A percentile compares a stretch with the other conserved stretches of the same genome.
Evolutionary conservation across 306 rosid species (phyloP).

Genomic region (Trifolium repens): DNA sequence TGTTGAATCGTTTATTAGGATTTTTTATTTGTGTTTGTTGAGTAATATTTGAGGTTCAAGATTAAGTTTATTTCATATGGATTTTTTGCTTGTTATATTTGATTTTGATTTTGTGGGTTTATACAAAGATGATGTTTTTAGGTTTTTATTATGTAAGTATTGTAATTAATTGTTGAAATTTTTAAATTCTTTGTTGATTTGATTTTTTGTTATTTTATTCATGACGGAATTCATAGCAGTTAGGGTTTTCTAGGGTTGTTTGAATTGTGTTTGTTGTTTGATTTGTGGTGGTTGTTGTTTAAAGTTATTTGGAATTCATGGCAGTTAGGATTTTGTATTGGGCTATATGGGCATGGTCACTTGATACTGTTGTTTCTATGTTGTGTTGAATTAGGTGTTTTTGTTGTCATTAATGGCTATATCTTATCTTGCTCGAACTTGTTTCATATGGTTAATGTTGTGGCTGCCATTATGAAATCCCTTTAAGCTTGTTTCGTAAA

Average conservation of each 20-base stretch:
- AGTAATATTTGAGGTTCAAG: neutral
- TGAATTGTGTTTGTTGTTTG: neutral
- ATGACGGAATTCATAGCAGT: neutral
- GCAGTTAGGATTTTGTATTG: no score
- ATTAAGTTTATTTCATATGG: neutral
- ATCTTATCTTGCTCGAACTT: neutral
- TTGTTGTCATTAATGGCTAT: no score
- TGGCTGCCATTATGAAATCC: neutral
- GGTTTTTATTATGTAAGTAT: no score
- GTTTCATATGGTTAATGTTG: neutral
- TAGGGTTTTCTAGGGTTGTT: neutral
- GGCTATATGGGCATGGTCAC: no score
- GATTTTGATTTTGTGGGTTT: neutral
- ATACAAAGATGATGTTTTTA: no score
- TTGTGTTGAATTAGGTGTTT: no score
- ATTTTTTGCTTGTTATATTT: neutral
- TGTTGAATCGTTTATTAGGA: neutral
- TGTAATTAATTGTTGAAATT: no score
- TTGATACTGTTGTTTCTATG: no score
- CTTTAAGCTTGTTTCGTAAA: neutral
- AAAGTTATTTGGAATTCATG: no score
- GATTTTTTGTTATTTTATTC: neutral
- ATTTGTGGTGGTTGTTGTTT: no score
- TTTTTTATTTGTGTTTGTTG: neutral
- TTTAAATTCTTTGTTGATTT: neutral